Conservation (phyloP, 257 asterid species). For the Fraxinus americana region DNA sequence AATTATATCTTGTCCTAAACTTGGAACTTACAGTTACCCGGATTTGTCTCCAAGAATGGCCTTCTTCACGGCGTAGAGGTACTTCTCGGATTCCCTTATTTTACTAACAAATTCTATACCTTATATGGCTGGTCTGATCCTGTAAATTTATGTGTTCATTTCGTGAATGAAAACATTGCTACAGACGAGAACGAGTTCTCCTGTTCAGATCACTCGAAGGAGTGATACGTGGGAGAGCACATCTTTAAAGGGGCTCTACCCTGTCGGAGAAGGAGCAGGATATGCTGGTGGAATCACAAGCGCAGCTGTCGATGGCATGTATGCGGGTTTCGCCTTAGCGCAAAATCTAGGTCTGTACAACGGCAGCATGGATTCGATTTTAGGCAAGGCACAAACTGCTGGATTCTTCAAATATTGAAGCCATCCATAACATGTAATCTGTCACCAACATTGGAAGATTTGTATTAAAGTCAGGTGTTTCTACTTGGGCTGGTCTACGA, state of each 20-base stretch:
- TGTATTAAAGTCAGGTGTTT: no score
- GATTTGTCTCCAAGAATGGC: slow-evolving; percentile 67
- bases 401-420: slow-evolving; percentile 60
- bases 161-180: neutral
- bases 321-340: slow-evolving; percentile 80
- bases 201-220: slow-evolving; percentile 71
- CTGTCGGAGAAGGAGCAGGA: slow-evolving; percentile 95
- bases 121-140: neutral
- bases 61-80: slow-evolving; percentile 99
- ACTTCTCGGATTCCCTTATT: slow-evolving; percentile 15
- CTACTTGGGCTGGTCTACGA: no score
- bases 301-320: slow-evolving; percentile 95
- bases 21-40: slow-evolving; percentile 66
- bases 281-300: slow-evolving; percentile 96
- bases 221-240: slow-evolving; percentile 77
- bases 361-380: slow-evolving; percentile 46
- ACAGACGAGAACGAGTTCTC: slow-evolving; percentile 95
- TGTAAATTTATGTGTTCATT: neutral
- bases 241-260: slow-evolving; percentile 78
- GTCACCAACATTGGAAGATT: no score
- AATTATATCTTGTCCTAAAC: slow-evolving; percentile 6
- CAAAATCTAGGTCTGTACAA: slow-evolving; percentile 66
- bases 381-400: slow-evolving; percentile 60
- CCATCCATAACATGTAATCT: neutral
- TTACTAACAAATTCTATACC: neutral